These are phyloP conservation scores for Adansonia rubrostipa DNA, from an alignment of 441 rosid species.

Conservation along the genomic window DNA sequence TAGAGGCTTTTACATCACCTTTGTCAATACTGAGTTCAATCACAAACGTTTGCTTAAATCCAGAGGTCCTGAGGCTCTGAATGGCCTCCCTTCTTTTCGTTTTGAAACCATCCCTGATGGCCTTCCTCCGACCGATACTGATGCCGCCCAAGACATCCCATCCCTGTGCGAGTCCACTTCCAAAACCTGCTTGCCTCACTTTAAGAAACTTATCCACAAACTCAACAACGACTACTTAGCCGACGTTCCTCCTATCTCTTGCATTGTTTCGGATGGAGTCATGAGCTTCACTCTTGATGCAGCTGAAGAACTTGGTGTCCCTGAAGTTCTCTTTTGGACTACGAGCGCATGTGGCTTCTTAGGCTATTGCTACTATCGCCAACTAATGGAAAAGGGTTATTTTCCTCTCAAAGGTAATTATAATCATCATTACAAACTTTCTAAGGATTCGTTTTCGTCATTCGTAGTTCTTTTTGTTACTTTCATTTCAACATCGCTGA, in stretches of 20 bases:
- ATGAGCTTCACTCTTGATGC: constrained; percentile 45
- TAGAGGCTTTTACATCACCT: constrained; percentile 42
- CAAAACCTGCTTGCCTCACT: constrained; percentile 24
- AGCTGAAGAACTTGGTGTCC: constrained; percentile 39
- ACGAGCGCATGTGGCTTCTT: constrained; percentile 38
- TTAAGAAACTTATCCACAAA: constrained; percentile 7
- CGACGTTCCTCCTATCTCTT: constrained; percentile 20
- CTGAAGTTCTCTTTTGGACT: constrained; percentile 42
- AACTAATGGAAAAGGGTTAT: constrained; percentile 34
- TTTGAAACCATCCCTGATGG: constrained; percentile 28
- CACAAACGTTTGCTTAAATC: constrained; percentile 32
- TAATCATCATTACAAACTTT: background rate
- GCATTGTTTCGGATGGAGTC: constrained; percentile 37
- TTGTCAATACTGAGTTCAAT: constrained; percentile 47
- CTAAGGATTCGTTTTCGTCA: background rate
- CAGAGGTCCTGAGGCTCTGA: constrained; percentile 24
- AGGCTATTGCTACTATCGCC: constrained; percentile 30
- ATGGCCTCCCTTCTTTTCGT: constrained; percentile 24
- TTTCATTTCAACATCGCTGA: background rate
- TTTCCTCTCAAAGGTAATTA: constrained; percentile 43
- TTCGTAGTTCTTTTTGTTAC: background rate
- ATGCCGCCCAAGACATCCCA: constrained; percentile 23
- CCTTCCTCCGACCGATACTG: constrained; percentile 2
- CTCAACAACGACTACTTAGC: background rate
- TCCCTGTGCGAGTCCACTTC: constrained; percentile 24